Evolutionary conservation across 2,329 filamentous ascomycete species (phyloP).

Genomic region (Stemphylium beticola): DNA sequence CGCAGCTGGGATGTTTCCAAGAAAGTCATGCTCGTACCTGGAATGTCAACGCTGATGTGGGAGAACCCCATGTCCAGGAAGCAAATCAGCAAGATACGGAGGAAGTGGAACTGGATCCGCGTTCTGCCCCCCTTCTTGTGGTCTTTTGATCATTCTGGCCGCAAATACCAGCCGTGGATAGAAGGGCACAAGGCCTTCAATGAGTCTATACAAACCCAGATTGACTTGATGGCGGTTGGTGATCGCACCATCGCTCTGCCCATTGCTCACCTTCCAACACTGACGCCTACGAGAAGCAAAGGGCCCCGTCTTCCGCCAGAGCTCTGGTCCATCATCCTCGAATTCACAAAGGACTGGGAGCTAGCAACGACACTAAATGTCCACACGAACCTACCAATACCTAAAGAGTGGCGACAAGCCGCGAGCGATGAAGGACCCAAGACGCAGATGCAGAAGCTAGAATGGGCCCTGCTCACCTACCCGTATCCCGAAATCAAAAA

Average conservation of each 20-base stretch:
- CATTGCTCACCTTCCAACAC: constrained; percentile 40
- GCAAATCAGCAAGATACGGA: constrained; percentile 80
- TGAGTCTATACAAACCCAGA: constrained; percentile 76
- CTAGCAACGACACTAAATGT: constrained; percentile 80
- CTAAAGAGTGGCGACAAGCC: constrained; percentile 73
- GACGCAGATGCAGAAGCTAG: constrained; percentile 77
- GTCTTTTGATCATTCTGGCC: constrained; percentile 69
- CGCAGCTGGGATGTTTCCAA: constrained; percentile 88
- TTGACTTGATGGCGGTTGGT: constrained; percentile 75
- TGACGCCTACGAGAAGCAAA: constrained; percentile 47
- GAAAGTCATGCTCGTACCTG: constrained; percentile 81
- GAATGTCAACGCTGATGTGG: constrained; percentile 90
- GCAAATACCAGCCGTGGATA: constrained; percentile 58
- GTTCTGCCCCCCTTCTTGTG: constrained; percentile 82
- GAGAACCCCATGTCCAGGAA: constrained; percentile 87
- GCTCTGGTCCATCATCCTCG: constrained; percentile 87
- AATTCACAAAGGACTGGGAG: constrained; percentile 89
- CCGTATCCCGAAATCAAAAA: constrained; percentile 74
- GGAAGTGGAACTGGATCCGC: constrained; percentile 86
- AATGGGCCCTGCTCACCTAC: constrained; percentile 81
- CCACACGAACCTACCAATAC: constrained; percentile 77
- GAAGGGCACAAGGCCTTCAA: constrained; percentile 72
- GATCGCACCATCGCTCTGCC: constrained; percentile 63
- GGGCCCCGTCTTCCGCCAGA: constrained; percentile 72
- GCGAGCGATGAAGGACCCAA: constrained; percentile 69